Evolutionary conservation across 768 basidiomycete species (phyloP), one percentile per base, ranked within the genome.

Genomic region (Hemileccinum impolitum): DNA sequence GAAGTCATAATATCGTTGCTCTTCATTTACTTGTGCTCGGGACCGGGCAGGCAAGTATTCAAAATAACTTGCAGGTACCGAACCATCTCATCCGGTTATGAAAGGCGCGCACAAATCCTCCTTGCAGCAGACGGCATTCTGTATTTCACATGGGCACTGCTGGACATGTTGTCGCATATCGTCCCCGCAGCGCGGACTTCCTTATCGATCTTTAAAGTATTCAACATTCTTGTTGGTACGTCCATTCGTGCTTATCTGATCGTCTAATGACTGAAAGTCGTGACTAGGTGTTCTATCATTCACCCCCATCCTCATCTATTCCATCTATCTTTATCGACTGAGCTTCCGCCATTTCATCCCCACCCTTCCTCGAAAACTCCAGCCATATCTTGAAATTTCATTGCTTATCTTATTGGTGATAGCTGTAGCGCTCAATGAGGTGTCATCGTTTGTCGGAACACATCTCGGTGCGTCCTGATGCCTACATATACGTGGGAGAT

Each of bases 191-290:
- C 72, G 59, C 76, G 73, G 61, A 68, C 63, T 51, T 71, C 74
- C 43, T 57, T 78, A 14, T 39, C 62, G 42, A 57, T 70, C 23
- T 87, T 84, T 62, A 74, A 72, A 52, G 63, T 60, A 15, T 59
- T 89, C 37, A 82, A 90, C 66, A 75, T 76, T 42, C 47, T 79
- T 48, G 70, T 87, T 32, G 87, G 87, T 87, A 55, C 30, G 82
- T 68, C 26, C 41, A 38, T 26, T 21, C 12, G 12, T 14, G n/a
- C 37, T n/a, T 13, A 21, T 17, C 23, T 19, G 45, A 15, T 21
- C 14, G 19, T 21, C n/a, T 13, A 15, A 19, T 39, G 19, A 50
- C 25, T 39, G 13, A 23, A 42, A 39, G 3, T 37, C n/a, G 13
- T 48, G 18, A 43, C 11, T 25, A 69, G 86, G 71, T 36, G 73